Conservation (phyloP, 1,284 basidiomycete species). For the Pholiota adiposa region DNA sequence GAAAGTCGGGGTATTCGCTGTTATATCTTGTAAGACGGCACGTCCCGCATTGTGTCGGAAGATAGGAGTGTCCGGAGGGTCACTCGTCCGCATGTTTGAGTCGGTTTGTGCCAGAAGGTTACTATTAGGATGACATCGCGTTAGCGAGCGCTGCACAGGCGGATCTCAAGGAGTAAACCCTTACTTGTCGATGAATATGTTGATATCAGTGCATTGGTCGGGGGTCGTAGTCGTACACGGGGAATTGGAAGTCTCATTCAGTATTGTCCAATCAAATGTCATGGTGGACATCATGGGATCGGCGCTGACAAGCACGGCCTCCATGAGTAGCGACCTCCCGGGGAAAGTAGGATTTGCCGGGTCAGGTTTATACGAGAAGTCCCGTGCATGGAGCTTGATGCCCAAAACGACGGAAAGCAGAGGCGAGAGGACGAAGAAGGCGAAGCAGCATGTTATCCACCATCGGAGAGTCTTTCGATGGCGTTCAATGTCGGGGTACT, state of each 20-base stretch:
- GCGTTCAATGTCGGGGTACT: neutral
- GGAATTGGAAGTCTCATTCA: constrained; percentile 20
- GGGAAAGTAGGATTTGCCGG: neutral
- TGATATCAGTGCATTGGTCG: constrained; percentile 22
- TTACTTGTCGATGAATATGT: constrained; percentile 29
- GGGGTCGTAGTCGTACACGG: constrained; percentile 18
- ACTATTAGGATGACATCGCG: constrained; percentile 4
- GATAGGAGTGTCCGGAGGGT: constrained; percentile 23
- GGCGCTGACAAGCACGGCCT: constrained; percentile 22
- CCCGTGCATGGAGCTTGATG: constrained; percentile 14
- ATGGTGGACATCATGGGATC: constrained; percentile 23
- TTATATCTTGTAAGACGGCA: constrained; percentile 16
- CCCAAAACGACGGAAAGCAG: constrained; percentile 20
- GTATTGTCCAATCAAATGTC: constrained; percentile 27
- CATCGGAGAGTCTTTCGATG: constrained; percentile 14
- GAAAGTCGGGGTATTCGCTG: constrained; percentile 26
- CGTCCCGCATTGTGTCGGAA: constrained; percentile 25
- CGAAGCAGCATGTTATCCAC: constrained; percentile 19
- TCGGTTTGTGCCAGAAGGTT: constrained; percentile 19
- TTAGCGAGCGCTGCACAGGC: too few relatives aligned
- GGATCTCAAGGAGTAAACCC: neutral
- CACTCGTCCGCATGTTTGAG: constrained; percentile 15
- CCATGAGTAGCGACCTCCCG: constrained; percentile 18
- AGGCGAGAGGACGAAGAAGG: constrained; percentile 16
- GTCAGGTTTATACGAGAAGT: constrained; percentile 19